Base-by-base conservation (phyloP, 306 rosid species). In the Mimosa bimucronata region DNA sequence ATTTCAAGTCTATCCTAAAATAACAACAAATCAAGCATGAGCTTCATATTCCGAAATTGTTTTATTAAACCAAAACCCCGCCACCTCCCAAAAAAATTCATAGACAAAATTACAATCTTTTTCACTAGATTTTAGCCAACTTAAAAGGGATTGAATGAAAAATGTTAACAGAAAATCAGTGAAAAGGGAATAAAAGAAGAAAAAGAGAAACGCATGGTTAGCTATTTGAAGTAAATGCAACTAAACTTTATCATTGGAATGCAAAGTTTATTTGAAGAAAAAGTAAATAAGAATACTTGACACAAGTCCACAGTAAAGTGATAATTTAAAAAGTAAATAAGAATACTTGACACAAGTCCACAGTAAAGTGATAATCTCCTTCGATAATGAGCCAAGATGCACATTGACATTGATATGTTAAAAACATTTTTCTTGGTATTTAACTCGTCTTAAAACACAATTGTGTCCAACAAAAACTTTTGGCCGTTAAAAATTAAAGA, bases 1-100 rank as follows among this genome's bases (percentile, higher is more conserved):
- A 92, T 88, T 89, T 92, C 97, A 82, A 94, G 93, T 87, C 98
- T 89, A 91, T 92, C 98, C 98, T 94, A 78, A 77, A 82, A 82
- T 25, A 82, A 74, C 57, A 78, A 77, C 3, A 57, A 57, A 74
- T 52, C 34, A 80, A 75, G 64, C 79, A 16, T 62, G 72, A 81
- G 79, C 64, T 52, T 60, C 73, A 40, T 9, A 30, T 16, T 67
- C 50, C 28, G 9, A 2, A 76, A 3, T n/a, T n/a, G n/a, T n/a
- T n/a, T n/a, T n/a, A n/a, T n/a, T n/a, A n/a, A n/a, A n/a, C n/a
- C n/a, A n/a, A n/a, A n/a, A n/a, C n/a, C n/a, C n/a, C n/a, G n/a
- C n/a, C n/a, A n/a, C n/a, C n/a, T n/a, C n/a, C n/a, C n/a, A n/a
- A n/a, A n/a, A n/a, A n/a, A n/a, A n/a, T n/a, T n/a, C n/a, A n/a